phyloP scores from a whole-genome alignment of 2,329 filamentous ascomycete genomes.

The Phialophora expanda region DNA sequence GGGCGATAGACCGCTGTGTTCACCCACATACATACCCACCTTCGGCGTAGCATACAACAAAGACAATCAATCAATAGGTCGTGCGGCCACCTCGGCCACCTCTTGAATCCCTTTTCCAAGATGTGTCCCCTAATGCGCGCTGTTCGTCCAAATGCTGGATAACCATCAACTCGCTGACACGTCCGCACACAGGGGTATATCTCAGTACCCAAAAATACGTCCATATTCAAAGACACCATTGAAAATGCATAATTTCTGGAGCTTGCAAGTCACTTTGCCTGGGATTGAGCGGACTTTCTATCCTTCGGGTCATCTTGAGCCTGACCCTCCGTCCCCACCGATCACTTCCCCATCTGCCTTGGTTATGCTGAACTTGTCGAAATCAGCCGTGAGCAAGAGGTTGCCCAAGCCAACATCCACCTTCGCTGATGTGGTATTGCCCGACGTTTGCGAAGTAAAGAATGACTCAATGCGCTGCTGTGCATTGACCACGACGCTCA shows the following conservation, averaged over 20 bases:
- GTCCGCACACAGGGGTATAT: not conserved
- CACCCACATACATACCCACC: not conserved
- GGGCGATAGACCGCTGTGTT: not conserved
- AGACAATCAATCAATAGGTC: not conserved
- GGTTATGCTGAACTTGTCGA: conserved; percentile 46
- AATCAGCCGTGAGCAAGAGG: conserved; percentile 45
- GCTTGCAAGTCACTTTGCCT: not conserved
- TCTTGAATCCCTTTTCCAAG: not conserved
- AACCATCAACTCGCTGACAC: not conserved
- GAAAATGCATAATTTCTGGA: not conserved
- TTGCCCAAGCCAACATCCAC: conserved; percentile 41
- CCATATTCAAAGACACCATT: not conserved
- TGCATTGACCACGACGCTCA: conserved; percentile 41
- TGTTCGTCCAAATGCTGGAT: not conserved
- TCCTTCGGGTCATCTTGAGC: not conserved
- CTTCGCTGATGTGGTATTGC: conserved; percentile 35
- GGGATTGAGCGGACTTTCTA: not conserved
- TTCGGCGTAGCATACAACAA: not conserved
- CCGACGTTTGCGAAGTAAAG: conserved; percentile 42
- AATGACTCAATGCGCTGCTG: conserved; percentile 37
- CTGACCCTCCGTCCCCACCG: conserved; percentile 34
- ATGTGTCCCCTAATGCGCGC: not conserved
- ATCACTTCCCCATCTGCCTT: conserved; percentile 42
- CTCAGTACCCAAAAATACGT: not conserved
- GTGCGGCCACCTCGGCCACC: not conserved